Conservation (phyloP, 2,329 filamentous ascomycete genomes). For the Fusarium guadeloupense region DNA sequence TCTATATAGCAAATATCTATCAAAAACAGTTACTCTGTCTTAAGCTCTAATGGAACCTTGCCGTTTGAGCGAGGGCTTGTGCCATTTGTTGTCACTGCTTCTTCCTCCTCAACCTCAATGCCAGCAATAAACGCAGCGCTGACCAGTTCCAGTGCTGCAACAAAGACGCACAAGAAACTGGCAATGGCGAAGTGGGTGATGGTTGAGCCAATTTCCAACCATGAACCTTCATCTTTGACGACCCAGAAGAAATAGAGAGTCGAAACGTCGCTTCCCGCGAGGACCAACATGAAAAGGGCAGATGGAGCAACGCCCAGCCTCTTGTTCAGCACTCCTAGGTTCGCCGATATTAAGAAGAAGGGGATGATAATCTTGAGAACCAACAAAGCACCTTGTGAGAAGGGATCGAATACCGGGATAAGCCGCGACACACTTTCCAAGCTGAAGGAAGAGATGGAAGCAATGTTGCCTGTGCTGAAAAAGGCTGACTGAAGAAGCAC, state of each 20-base stretch:
- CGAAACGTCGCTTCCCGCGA: slow-evolving; percentile 89
- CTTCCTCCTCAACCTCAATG: slow-evolving; percentile 68
- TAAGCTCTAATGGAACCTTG: slow-evolving; percentile 7
- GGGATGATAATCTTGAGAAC: slow-evolving; percentile 92
- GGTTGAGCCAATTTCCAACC: slow-evolving; percentile 96
- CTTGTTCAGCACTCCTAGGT: slow-evolving; percentile 91
- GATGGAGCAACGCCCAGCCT: slow-evolving; percentile 84
- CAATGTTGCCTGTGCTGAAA: slow-evolving; percentile 96
- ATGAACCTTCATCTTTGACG: slow-evolving; percentile 94
- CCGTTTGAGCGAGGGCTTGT: slow-evolving; percentile 25
- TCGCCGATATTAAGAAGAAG: slow-evolving; percentile 90
- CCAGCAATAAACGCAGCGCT: slow-evolving; percentile 85
- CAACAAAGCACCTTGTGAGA: slow-evolving; percentile 87
- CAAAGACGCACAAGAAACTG: slow-evolving; percentile 88
- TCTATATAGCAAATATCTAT: background rate
- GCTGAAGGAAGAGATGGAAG: slow-evolving; percentile 91
- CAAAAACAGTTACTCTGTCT: slow-evolving; percentile 5
- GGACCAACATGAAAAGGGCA: slow-evolving; percentile 92
- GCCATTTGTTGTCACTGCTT: slow-evolving; percentile 4
- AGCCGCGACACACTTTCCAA: slow-evolving; percentile 89
- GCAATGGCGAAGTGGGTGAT: slow-evolving; percentile 97
- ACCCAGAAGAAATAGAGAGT: slow-evolving; percentile 98
- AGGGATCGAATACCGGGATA: slow-evolving; percentile 91
- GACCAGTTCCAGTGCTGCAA: slow-evolving; percentile 84
- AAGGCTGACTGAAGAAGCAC: slow-evolving; percentile 94